Conservation (phyloP, 345 rosid species). For the Arabis hirsuta region DNA sequence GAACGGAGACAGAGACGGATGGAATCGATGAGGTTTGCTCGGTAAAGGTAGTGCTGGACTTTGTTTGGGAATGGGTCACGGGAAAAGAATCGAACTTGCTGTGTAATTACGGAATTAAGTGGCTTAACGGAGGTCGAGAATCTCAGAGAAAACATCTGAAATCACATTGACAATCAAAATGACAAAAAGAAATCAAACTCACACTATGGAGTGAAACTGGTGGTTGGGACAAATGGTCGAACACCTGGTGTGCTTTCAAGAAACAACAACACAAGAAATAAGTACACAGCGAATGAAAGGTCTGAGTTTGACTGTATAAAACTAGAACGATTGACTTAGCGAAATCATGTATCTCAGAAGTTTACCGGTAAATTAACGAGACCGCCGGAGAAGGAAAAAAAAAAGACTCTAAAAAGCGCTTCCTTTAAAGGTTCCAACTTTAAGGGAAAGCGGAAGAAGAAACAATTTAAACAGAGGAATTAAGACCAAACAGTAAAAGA, state of each 20-base stretch:
- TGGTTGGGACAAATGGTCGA: conserved; percentile 36
- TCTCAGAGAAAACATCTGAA: conserved; percentile 47
- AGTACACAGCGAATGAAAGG: neutral
- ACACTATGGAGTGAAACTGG: neutral
- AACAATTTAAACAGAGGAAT: neutral
- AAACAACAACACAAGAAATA: neutral
- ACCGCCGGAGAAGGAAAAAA: too few relatives aligned
- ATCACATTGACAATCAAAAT: neutral
- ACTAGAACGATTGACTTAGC: neutral
- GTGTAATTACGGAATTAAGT: conserved; percentile 26
- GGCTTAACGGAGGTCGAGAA: conserved; percentile 40
- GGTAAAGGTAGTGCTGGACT: conserved; percentile 69
- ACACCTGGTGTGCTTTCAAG: conserved; percentile 27
- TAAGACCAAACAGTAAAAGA: too few relatives aligned
- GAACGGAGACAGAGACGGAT: conserved; percentile 77
- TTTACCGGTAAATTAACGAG: neutral
- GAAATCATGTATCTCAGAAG: neutral
- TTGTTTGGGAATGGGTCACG: conserved; percentile 82
- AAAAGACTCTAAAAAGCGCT: neutral
- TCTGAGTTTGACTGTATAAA: neutral
- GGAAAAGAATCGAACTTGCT: conserved; percentile 55
- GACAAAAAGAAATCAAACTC: neutral
- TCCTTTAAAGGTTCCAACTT: neutral
- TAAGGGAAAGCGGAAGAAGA: neutral
- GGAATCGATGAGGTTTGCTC: conserved; percentile 73